Evolutionary conservation across 345 rosid genomes (phyloP).

Genomic region (Punica granatum): DNA sequence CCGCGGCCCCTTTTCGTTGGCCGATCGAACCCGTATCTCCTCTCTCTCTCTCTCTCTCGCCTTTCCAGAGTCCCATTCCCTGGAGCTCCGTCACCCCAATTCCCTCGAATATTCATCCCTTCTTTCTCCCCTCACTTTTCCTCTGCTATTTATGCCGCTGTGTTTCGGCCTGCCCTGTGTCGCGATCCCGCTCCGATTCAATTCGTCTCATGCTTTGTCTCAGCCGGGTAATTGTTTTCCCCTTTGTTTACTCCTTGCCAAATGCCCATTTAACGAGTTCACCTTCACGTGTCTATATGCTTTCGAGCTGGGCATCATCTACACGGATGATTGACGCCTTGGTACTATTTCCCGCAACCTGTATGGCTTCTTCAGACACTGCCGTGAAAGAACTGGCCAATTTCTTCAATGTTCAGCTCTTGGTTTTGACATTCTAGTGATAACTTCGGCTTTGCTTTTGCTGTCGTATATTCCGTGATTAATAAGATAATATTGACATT

Average conservation of each 20-base stretch:
- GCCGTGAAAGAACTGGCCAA: background rate
- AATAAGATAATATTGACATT: background rate
- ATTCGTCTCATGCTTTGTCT: background rate
- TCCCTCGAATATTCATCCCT: background rate
- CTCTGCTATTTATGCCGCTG: background rate
- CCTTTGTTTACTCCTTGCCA: background rate
- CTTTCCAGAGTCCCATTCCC: background rate
- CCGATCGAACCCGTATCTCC: slow-evolving; percentile 3
- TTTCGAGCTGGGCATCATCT: too few species aligned
- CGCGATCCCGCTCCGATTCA: background rate
- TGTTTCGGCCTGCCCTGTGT: background rate
- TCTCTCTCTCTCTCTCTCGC: background rate
- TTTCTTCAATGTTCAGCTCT: background rate
- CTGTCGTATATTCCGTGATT: background rate
- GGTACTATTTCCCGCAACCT: background rate
- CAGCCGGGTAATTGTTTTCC: background rate
- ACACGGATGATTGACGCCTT: background rate
- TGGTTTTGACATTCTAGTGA: too few species aligned
- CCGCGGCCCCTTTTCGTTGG: background rate
- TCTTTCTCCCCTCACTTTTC: background rate
- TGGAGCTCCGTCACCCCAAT: background rate
- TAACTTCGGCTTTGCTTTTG: background rate
- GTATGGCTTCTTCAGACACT: background rate
- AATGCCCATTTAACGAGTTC: background rate
- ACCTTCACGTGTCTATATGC: background rate